Evolutionary conservation across 352 stramenopile genomes (phyloP).

Genomic region (Globisporangium middletonii): DNA sequence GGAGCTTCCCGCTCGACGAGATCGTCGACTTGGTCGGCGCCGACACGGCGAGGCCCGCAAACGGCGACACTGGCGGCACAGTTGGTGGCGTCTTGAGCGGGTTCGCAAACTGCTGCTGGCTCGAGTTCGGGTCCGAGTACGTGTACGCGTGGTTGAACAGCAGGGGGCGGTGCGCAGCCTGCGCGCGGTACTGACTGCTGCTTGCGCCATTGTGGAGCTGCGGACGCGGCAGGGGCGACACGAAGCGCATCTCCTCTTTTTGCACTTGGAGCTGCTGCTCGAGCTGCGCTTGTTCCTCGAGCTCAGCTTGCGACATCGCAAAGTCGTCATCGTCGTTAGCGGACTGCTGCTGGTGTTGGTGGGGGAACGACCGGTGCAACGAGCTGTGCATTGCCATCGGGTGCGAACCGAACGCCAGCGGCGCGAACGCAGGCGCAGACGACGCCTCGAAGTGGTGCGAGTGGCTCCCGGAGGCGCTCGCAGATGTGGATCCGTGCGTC

Average conservation of each 20-base stretch:
- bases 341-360: neutral
- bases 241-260: constrained; percentile 77
- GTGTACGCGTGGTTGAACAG: constrained; percentile 50
- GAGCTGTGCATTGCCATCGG: constrained; percentile 16
- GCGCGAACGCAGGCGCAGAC: constrained; percentile 6
- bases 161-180: constrained; percentile 14
- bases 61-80: constrained; percentile 60
- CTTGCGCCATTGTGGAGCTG: constrained; percentile 19
- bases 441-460: neutral
- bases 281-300: constrained; percentile 60
- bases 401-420: constrained; percentile 11
- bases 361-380: constrained; percentile 5
- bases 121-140: constrained; percentile 49
- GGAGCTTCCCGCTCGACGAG: constrained; percentile 19
- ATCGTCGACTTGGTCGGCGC: constrained; percentile 45
- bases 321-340: constrained; percentile 22
- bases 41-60: constrained; percentile 64
- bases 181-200: constrained; percentile 22
- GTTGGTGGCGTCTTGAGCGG: constrained; percentile 38
- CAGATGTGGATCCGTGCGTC: constrained; percentile 11
- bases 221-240: constrained; percentile 38
- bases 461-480: neutral
- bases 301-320: constrained; percentile 37
- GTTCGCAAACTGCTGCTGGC: constrained; percentile 22
- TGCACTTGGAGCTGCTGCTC: constrained; percentile 71